Base-by-base conservation (phyloP, 768 basidiomycete species). In the Rhizopogon roseolus region DNA sequence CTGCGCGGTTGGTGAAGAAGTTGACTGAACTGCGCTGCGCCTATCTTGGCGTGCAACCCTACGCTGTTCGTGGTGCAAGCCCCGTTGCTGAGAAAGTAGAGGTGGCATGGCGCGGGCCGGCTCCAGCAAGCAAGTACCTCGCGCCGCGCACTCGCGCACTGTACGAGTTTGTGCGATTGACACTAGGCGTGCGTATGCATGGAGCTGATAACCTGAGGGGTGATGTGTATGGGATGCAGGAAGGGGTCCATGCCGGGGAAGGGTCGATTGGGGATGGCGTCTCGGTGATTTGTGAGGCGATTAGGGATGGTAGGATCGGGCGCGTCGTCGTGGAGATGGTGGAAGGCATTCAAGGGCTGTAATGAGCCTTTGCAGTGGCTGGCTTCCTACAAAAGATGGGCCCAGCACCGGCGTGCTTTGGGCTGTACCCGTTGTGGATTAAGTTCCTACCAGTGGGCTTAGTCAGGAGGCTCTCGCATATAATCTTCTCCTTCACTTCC, bases 171-270 rank as follows among this genome's bases (percentile, higher is more conserved):
- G 80, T 95, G 5, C 77, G 92, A 34, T 55, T 80, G 19, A 79
- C 76, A 7, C 72, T 93, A 28, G 88, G 88, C n/a, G 81, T 93
- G 56, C 73, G 74, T 59, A 93, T 91, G 88, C 83, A 91, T 57
- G 90, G 90, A 14, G 73, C 77, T 7, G 88, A 90, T 60, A 93
- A 93, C 63, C 74, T 83, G 56, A 71, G 74, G 40, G 68, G 71
- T 7, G 86, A 82, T 59, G 79, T 72, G 57, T 79, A 79, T 50
- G 87, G 89, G 7, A 76, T 85, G 67, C 59, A 55, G 22, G 56
- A 53, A 28, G 85, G 82, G 10, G 76, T 82, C 10, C 84, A 85
- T 48, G 85, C 39, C 3, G 42, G n/a, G 57, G 62, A 2, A 39
- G 43, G 19, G 37, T 87, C 86, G 9, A 67, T 86, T 43, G 92